These are phyloP conservation scores for Falciphora oryzae DNA, from an alignment of 2,329 filamentous ascomycete genomes.

Conservation along the genomic window DNA sequence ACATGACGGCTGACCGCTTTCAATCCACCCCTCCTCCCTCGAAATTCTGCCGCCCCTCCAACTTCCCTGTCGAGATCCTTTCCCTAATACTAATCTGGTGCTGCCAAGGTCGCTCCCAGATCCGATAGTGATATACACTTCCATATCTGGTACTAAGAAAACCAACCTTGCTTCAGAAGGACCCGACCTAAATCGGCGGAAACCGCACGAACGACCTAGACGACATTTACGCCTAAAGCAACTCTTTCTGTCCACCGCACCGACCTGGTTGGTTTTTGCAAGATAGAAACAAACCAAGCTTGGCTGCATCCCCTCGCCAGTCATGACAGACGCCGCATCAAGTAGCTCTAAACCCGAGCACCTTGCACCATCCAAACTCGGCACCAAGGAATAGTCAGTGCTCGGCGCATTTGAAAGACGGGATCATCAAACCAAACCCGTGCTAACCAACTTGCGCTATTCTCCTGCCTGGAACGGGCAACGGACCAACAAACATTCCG, in stretches of 20 bases:
- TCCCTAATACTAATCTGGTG: too few relatives aligned
- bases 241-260: not conserved
- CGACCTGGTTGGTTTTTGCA: not conserved
- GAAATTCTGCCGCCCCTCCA: slow-evolving; percentile 7
- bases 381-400: slow-evolving; percentile 84
- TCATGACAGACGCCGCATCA: slow-evolving; percentile 1
- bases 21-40: slow-evolving; percentile 2
- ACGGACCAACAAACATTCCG: not conserved
- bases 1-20: not conserved
- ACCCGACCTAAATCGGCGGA: not conserved
- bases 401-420: not conserved
- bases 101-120: not conserved
- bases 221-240: too few relatives aligned
- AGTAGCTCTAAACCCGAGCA: slow-evolving; percentile 44
- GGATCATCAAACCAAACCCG: not conserved
- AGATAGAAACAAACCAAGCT: not conserved
- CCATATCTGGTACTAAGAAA: not conserved
- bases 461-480: not conserved
- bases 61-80: not conserved
- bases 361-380: slow-evolving; percentile 71
- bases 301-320: not conserved
- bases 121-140: not conserved
- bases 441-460: not conserved
- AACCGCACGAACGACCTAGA: not conserved
- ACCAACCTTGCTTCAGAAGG: not conserved